Evolutionary conservation across 2,329 filamentous ascomycete genomes (phyloP), one percentile per base, ranked within the genome.

Genomic region (Ophiostoma sp.): DNA sequence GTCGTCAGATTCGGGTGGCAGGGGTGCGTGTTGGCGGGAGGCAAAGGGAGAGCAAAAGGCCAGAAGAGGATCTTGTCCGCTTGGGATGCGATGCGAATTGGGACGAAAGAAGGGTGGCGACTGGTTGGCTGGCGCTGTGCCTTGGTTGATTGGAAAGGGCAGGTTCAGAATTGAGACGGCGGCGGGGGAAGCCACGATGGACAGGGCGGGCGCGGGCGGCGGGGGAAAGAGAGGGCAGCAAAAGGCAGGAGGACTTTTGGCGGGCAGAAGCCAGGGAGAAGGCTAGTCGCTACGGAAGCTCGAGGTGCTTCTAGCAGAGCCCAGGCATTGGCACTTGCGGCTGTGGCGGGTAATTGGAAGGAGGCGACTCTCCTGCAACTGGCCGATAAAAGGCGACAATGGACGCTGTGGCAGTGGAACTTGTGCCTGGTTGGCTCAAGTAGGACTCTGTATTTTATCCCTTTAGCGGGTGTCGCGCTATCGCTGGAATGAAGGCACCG

Each of bases 1-100:
- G 36, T 45, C 15, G 36, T 66, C 61, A 39, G 61, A 66, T 2
- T 45, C 36, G 61, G 61, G 36, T 36, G 42, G 42, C 64, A 68
- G 42, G 17, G 64, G 25, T 50, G 42, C 17, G n/a, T 55, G 39
- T 9, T 68, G 25, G 42, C 39, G 64, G 42, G 7, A 31, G 15
- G 42, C 39, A 50, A 11, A 33, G 42, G 15, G 64, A 68, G 25
- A 25, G 42, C 25, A 68, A 17, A 15, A 19, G 15, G 64, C 25
- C 42, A 68, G 39, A 68, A 48, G 6, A 33, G 22, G 64, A 19
- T 42, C n/a, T 42, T 57, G n/a, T n/a, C 57, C 31, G 19, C 70
- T 71, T 71, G 31, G 31, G 31, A 68, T 28, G 31, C n/a, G 59
- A 64, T 72, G 70, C 61, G 70, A 68, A 72, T 57, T 66, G 70